Base-by-base conservation (phyloP, 306 rosid genomes). In the Cucurbita ficifolia region DNA sequence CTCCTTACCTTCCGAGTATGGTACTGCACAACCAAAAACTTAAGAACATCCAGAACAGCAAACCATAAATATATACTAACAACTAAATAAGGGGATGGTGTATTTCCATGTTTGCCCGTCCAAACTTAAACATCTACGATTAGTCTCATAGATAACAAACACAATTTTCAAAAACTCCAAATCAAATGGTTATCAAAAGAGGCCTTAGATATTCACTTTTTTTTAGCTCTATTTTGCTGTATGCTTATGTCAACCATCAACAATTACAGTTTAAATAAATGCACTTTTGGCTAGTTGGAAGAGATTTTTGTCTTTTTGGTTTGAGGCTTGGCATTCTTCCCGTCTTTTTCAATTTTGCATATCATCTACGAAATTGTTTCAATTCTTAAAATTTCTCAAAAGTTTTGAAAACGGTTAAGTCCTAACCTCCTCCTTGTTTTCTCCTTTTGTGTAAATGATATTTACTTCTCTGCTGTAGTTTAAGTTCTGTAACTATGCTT, bases 401-500 rank as follows among this genome's bases (percentile, higher is more conserved):
- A 61, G 69, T 2, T 36, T 16, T 38, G 69, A 17, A 16, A 36
- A 39, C 12, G 54, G 39, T 12, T 3, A 29, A 67, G 38, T 21
- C 48, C 14, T 16, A 29, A 5, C 19, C 45, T 36, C 18, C 69
- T 40, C 39, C 42, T 58, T 58, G 64, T 6, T 17, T 61, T 61
- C 12, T 61, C 13, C 48, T 67, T 36, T 38, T 61, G n/a, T n/a
- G 58, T 49, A 19, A 4, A 61, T 40, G 68, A 9, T 57, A 59
- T 74, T 19, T 0, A 48, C 61, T 42, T 40, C 19, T 21, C 24
- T 43, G 57, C 42, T 22, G 52, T 53, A 59, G 78, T 65, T 72
- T 78, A 80, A 80, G 77, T 83, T 68, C 51, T 45, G 60, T 60
- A n/a, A 54, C 75, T 82, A 72, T 79, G 22, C 50, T 83, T 54